A percentile compares a stretch with the other conserved stretches of the same genome.
Conservation (phyloP, 768 basidiomycete species). For the Arthromyces matolae region DNA sequence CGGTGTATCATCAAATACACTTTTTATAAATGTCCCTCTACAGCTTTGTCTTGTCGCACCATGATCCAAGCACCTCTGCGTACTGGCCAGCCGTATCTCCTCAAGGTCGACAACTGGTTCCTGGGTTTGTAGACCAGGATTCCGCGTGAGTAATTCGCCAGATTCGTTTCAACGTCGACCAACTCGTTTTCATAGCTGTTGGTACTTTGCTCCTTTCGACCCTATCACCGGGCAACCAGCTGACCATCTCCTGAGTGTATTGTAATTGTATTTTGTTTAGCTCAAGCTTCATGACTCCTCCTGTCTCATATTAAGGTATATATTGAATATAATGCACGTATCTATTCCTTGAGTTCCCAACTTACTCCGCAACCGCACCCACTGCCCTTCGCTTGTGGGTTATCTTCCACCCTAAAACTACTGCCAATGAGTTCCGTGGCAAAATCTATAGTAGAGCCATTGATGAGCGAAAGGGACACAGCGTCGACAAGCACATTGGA, state of each 20-base stretch:
- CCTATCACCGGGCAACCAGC: constrained; percentile 18
- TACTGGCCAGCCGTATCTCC: constrained; percentile 21
- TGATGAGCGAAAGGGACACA: constrained; percentile 77
- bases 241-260: background rate
- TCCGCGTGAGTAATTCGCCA: constrained; percentile 15
- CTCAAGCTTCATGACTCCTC: background rate
- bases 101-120: constrained; percentile 22
- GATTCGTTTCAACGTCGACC: background rate
- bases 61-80: constrained; percentile 21
- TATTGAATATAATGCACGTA: background rate
- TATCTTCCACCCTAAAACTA: constrained; percentile 77
- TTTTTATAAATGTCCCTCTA: background rate
- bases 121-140: constrained; percentile 19
- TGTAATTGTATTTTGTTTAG: background rate
- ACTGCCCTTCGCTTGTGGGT: constrained; percentile 86
- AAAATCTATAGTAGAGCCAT: constrained; percentile 87
- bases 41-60: constrained; percentile 27
- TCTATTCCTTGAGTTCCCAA: constrained; percentile 75
- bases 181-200: constrained; percentile 15
- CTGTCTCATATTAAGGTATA: background rate
- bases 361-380: constrained; percentile 96
- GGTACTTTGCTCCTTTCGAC: constrained; percentile 25
- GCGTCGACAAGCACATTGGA: constrained; percentile 83
- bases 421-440: constrained; percentile 95
- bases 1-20: background rate